Base-by-base conservation (phyloP, 805 yeast genomes). In the Candida krabiensis region DNA sequence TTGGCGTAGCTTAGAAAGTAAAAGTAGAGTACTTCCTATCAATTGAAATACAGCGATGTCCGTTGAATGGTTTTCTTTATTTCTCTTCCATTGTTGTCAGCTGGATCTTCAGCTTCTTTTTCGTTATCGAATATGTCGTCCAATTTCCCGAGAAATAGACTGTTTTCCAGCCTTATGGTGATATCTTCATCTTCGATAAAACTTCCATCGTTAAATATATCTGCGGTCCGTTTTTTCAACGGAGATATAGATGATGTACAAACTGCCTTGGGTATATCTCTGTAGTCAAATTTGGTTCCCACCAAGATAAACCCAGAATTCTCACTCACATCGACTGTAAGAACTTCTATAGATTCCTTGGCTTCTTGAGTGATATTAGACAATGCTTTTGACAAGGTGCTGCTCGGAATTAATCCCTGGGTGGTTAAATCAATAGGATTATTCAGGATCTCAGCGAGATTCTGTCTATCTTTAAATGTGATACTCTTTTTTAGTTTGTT, bases 11-110 rank as follows among this genome's bases (percentile, higher is more conserved):
- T n/a, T n/a, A n/a, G n/a, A n/a, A n/a, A n/a, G n/a, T n/a, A n/a
- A n/a, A n/a, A n/a, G n/a, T n/a, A n/a, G n/a, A n/a, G n/a, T n/a
- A n/a, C n/a, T 13, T 18, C 19, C 21, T 22, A 25, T 41, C 37
- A 44, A 32, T 40, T 43, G 31, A 51, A 51, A 30, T 51, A 49
- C 22, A 51, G 38, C 16, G 56, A 51, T 14, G 56, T 51, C 31
- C 56, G 36, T 25, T 50, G 47, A 12, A 41, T 19, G 17, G 26
- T 31, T 29, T 19, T 32, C 29, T 35, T 37, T 15, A 17, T 23
- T 9, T 32, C 35, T 24, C 30, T 26, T 4, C 19, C 22, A 19
- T 34, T 15, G 9, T 14, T 27, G 15, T 21, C 25, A 26, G 30
- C 32, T n/a, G 31, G 29, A n/a, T 35, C 24, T n/a, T 19, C 25